phyloP scores from a whole-genome alignment of 305 asterid species.

The Solanum hybrid region DNA sequence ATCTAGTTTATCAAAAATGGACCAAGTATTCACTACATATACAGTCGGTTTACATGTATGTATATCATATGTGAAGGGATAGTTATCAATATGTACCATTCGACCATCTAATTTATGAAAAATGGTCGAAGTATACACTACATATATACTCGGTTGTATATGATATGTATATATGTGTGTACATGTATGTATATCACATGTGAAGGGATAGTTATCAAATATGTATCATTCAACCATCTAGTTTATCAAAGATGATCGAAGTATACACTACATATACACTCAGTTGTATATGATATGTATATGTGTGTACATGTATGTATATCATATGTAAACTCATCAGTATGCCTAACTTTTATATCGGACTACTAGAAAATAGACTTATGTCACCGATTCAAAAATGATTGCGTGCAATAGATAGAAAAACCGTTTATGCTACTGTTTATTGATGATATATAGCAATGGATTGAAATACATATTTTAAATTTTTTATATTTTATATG shows the following conservation, averaged over 20 bases:
- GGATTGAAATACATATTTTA: neutral
- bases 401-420: neutral
- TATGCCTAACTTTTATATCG: neutral
- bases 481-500: neutral
- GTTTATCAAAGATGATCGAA: neutral
- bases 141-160: neutral
- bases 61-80: neutral
- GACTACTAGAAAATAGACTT: neutral
- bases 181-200: neutral
- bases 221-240: neutral
- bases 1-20: neutral
- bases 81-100: neutral
- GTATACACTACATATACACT: neutral
- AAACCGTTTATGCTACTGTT: neutral
- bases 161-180: neutral
- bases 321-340: neutral
- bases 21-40: neutral
- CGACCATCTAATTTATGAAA: neutral
- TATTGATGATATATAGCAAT: neutral
- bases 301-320: neutral
- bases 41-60: neutral
- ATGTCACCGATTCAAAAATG: neutral
- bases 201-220: neutral
- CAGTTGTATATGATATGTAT: neutral
- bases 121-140: neutral